These are phyloP conservation scores for Didymosphaeria variabile DNA, from an alignment of 2,329 filamentous ascomycete species.

Conservation along the genomic window DNA sequence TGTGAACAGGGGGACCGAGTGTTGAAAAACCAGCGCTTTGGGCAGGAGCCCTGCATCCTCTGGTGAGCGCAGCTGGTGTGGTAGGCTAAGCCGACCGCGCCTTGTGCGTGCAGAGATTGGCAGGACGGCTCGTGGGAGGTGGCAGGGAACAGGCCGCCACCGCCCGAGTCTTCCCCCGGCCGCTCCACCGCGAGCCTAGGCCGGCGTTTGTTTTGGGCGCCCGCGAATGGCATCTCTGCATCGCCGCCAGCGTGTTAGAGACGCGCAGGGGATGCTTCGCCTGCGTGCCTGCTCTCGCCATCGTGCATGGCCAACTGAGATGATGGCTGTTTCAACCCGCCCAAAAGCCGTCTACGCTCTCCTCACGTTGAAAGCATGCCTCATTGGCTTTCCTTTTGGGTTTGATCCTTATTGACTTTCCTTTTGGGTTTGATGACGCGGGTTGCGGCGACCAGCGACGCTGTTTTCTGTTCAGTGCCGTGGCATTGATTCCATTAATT, in stretches of 20 bases:
- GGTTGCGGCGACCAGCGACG: background rate
- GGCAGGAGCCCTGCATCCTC: slow-evolving; percentile 14
- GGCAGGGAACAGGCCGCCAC: slow-evolving; percentile 19
- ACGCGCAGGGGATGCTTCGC: slow-evolving; percentile 9
- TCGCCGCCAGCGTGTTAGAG: slow-evolving; percentile 37
- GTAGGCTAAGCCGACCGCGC: slow-evolving; percentile 17
- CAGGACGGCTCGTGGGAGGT: slow-evolving; percentile 19
- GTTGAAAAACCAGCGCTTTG: slow-evolving; percentile 34
- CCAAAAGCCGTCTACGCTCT: background rate
- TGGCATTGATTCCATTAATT: slow-evolving; percentile 4
- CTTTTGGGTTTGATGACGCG: background rate
- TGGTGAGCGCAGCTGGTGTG: slow-evolving; percentile 1
- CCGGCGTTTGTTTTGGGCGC: background rate
- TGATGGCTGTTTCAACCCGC: slow-evolving; percentile 17
- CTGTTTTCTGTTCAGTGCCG: background rate
- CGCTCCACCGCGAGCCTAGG: slow-evolving; percentile 2
- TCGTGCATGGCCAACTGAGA: slow-evolving; percentile 9
- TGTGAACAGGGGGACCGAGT: slow-evolving; percentile 24
- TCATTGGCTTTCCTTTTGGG: background rate
- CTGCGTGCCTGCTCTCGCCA: slow-evolving; percentile 6
- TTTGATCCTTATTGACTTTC: background rate
- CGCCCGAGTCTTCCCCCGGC: background rate
- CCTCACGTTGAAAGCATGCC: background rate
- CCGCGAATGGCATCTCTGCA: slow-evolving; percentile 4
- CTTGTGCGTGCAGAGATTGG: slow-evolving; percentile 23